A percentile compares a stretch with the other conserved stretches of the same genome.
Conservation (phyloP, 2,329 filamentous ascomycete genomes). For the Fusarium agapanthi region DNA sequence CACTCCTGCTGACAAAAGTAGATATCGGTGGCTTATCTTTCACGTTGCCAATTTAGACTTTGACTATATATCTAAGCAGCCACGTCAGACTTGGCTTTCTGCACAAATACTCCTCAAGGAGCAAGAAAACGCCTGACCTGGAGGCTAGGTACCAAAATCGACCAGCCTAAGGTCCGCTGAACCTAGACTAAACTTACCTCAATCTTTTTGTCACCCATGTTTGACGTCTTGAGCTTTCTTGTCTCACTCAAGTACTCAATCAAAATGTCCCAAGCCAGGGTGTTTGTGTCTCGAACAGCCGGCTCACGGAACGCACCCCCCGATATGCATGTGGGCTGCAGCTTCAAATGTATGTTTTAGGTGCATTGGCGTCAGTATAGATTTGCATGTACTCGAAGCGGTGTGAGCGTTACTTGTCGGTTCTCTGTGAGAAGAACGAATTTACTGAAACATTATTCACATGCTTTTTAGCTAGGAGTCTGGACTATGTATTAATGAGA, state of each 20-base stretch:
- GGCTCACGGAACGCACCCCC: not conserved
- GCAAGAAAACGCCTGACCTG: not conserved
- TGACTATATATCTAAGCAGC: not conserved
- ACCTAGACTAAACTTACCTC: not conserved
- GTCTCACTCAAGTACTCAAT: not conserved
- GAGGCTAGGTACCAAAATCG: not conserved
- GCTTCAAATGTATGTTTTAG: not conserved
- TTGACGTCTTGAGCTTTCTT: not conserved
- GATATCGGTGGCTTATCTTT: not conserved
- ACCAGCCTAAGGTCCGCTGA: not conserved
- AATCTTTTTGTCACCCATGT: not conserved
- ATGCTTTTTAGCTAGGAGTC: not conserved
- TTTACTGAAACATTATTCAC: not conserved
- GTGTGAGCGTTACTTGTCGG: not conserved
- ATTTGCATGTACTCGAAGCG: conserved; percentile 4
- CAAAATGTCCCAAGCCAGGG: not conserved
- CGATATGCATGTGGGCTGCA: not conserved
- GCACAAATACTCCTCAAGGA: not conserved
- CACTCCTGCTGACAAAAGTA: not conserved
- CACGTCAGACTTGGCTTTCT: not conserved
- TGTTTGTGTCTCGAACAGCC: not conserved
- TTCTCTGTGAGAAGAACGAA: not conserved
- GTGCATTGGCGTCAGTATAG: not conserved
- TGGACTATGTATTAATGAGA: not conserved
- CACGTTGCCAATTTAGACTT: not conserved